These are phyloP conservation scores for Trichomonas tenax DNA, from an alignment of 208 protist genomes.

Conservation along the genomic window DNA sequence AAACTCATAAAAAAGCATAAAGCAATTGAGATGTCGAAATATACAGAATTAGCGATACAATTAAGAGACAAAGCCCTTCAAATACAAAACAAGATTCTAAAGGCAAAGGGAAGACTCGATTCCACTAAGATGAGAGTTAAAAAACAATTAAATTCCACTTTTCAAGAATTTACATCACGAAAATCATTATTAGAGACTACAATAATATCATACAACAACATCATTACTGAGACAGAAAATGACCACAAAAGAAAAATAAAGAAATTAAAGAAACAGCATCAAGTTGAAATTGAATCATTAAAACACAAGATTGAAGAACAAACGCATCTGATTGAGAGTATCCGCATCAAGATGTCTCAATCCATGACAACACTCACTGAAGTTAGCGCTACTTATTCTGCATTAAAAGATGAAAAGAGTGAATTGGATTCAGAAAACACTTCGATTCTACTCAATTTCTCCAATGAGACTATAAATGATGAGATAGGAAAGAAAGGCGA, in stretches of 20 bases:
- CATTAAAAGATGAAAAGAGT: background rate
- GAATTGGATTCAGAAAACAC: background rate
- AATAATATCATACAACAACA: background rate
- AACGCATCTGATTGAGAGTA: background rate
- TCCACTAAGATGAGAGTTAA: background rate
- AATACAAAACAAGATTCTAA: background rate
- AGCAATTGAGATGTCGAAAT: background rate
- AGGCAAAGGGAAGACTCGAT: background rate
- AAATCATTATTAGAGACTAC: background rate
- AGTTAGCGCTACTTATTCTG: background rate
- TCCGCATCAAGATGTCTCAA: background rate
- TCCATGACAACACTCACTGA: background rate
- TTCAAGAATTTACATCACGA: background rate
- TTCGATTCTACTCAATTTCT: background rate
- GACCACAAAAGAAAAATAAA: background rate
- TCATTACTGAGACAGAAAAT: background rate
- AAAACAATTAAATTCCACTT: background rate
- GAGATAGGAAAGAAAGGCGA: background rate
- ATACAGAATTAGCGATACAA: background rate
- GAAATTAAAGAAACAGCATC: background rate
- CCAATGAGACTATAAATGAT: background rate
- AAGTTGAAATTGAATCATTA: background rate
- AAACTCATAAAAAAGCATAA: background rate
- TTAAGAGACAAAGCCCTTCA: background rate
- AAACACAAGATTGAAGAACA: background rate